Evolutionary conservation across 2,329 filamentous ascomycete species (phyloP).

Genomic region (Cercospora zeina): DNA sequence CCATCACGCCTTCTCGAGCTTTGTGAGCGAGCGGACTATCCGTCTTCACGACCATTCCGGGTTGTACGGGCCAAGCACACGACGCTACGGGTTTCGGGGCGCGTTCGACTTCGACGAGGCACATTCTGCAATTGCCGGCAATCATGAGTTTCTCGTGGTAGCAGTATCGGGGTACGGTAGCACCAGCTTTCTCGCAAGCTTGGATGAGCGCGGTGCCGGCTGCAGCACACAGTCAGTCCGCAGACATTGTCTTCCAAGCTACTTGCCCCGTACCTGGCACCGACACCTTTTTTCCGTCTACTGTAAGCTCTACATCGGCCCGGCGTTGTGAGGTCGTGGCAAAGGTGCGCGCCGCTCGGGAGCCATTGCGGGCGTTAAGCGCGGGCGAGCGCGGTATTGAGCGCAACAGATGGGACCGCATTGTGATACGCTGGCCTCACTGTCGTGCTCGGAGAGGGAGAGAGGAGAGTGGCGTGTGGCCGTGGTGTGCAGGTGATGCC

Average conservation of each 20-base stretch:
- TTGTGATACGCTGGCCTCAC: conserved; percentile 46
- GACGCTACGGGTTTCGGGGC: conserved; percentile 97
- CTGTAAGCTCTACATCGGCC: conserved; percentile 92
- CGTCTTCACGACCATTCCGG: conserved; percentile 98
- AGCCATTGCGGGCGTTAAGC: conserved; percentile 40
- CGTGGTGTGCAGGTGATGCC: conserved; percentile 16
- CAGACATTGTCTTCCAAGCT: background rate
- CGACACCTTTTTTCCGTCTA: conserved; percentile 97
- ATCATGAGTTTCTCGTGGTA: conserved; percentile 99
- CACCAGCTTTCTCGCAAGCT: conserved; percentile 96
- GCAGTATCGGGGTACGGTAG: conserved; percentile 92
- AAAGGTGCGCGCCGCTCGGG: conserved; percentile 72
- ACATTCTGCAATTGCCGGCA: conserved; percentile 99
- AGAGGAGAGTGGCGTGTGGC: conserved; percentile 19
- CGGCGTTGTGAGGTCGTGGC: conserved; percentile 73
- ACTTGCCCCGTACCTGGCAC: conserved; percentile 72
- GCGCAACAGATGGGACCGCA: conserved; percentile 66
- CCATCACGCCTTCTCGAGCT: conserved; percentile 97
- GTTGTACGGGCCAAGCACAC: conserved; percentile 97
- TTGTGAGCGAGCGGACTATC: conserved; percentile 96
- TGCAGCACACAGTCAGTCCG: conserved; percentile 47
- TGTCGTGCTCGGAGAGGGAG: conserved; percentile 25
- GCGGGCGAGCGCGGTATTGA: conserved; percentile 59
- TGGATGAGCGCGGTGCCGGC: conserved; percentile 97
- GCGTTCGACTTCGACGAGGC: conserved; percentile 94